phyloP scores from a whole-genome alignment of 2,329 filamentous ascomycete species.

The Golovinomyces cichoracearum region DNA sequence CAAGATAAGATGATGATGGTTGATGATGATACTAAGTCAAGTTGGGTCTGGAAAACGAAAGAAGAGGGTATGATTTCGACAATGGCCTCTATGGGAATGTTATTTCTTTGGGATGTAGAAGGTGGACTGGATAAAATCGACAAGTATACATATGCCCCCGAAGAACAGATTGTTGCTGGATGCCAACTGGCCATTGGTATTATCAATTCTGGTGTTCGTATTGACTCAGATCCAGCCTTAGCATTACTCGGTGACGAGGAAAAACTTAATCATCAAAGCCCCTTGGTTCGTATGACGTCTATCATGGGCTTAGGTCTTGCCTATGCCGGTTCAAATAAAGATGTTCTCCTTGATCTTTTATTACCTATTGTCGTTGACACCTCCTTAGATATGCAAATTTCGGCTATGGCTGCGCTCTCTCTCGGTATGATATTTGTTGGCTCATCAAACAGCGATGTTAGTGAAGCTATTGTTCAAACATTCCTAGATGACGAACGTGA shows the following conservation, averaged over 20 bases:
- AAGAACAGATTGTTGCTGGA: slow-evolving; percentile 70
- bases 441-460: slow-evolving; percentile 72
- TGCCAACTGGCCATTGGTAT: slow-evolving; percentile 84
- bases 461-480: slow-evolving; percentile 73
- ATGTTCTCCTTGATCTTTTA: slow-evolving; percentile 61
- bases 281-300: slow-evolving; percentile 51
- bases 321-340: slow-evolving; percentile 83
- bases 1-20: slow-evolving; percentile 96
- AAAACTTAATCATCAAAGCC: slow-evolving; percentile 53
- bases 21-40: slow-evolving; percentile 62
- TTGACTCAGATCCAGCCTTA: slow-evolving; percentile 73
- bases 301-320: slow-evolving; percentile 92
- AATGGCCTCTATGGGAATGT: slow-evolving; percentile 71
- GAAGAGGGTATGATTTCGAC: slow-evolving; percentile 95
- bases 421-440: slow-evolving; percentile 81
- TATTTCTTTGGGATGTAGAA: slow-evolving; percentile 85
- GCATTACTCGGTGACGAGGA: slow-evolving; percentile 60
- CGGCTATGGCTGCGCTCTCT: slow-evolving; percentile 80
- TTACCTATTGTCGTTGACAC: slow-evolving; percentile 71
- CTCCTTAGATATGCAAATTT: slow-evolving; percentile 73
- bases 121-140: slow-evolving; percentile 81
- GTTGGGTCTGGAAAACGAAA: slow-evolving; percentile 99
- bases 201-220: slow-evolving; percentile 72
- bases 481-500: slow-evolving; percentile 81
- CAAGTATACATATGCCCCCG: slow-evolving; percentile 65